phyloP scores from a whole-genome alignment of 495 filamentous ascomycete genomes.

The Penicillium parvum region DNA sequence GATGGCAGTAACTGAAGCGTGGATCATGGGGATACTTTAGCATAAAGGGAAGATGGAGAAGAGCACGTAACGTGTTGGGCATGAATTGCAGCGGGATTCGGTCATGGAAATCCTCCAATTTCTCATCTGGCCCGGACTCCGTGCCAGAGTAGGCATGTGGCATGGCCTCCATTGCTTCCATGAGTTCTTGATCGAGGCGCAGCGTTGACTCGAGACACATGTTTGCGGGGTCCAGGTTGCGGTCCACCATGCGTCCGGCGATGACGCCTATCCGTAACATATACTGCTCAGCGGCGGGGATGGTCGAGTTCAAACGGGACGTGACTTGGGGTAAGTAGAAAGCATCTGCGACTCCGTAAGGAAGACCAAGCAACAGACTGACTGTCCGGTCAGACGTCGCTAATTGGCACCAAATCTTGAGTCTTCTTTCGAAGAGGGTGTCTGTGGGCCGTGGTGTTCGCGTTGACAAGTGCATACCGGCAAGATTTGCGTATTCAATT shows the following conservation, averaged over 20 bases:
- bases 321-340: constrained; percentile 28
- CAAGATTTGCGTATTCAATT: constrained; percentile 45
- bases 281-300: constrained; percentile 22
- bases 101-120: constrained; percentile 23
- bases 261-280: constrained; percentile 32
- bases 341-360: constrained; percentile 39
- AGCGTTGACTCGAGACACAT: constrained; percentile 39
- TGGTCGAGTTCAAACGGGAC: constrained; percentile 15
- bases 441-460: constrained; percentile 17
- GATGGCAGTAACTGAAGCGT: constrained; percentile 36
- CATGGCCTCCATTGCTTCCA: constrained; percentile 34
- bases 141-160: constrained; percentile 30
- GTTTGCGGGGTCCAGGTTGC: constrained; percentile 39
- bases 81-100: constrained; percentile 42
- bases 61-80: constrained; percentile 39
- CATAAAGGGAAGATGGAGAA: constrained; percentile 55
- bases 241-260: constrained; percentile 48
- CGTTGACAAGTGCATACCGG: constrained; percentile 38
- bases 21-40: constrained; percentile 42
- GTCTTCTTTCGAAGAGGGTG: constrained; percentile 21
- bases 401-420: constrained; percentile 44
- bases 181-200: constrained; percentile 45
- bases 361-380: constrained; percentile 48
- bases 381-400: constrained; percentile 41
- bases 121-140: constrained; percentile 9